A percentile compares a stretch with the other conserved stretches of the same genome.
Evolutionary conservation across 2,329 filamentous ascomycete genomes (phyloP).

Genomic region (Clonostachys solani): DNA sequence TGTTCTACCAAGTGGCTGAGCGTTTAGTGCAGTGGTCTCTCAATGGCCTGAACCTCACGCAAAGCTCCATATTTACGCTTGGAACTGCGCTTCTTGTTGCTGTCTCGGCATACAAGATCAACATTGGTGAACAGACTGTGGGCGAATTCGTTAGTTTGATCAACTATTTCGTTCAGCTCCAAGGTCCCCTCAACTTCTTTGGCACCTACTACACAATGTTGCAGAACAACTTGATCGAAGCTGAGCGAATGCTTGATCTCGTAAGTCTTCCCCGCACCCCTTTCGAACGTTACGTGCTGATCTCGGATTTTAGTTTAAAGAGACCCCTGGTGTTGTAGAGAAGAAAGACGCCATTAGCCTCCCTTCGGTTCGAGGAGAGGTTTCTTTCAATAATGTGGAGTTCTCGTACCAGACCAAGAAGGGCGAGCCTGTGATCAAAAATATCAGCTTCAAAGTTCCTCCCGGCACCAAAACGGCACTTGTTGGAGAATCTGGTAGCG

Average conservation of each 20-base stretch:
- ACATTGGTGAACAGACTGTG: constrained; percentile 44
- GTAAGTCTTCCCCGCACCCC: constrained; percentile 12
- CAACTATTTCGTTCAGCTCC: constrained; percentile 57
- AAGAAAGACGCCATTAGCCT: neutral
- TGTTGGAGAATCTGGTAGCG: constrained; percentile 39
- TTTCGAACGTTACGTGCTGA: neutral
- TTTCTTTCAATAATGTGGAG: constrained; percentile 34
- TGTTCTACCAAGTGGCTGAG: constrained; percentile 49
- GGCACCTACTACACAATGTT: constrained; percentile 41
- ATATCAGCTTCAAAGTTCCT: constrained; percentile 32
- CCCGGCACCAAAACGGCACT: constrained; percentile 41
- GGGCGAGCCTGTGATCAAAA: constrained; percentile 27
- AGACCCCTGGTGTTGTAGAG: neutral
- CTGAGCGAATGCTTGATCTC: constrained; percentile 38
- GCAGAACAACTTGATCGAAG: constrained; percentile 39
- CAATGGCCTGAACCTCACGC: constrained; percentile 56
- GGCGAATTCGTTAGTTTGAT: constrained; percentile 53
- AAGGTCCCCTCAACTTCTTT: constrained; percentile 59
- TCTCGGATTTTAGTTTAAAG: neutral
- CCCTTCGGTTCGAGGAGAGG: constrained; percentile 18
- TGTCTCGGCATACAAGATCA: constrained; percentile 59
- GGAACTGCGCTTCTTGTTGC: constrained; percentile 57
- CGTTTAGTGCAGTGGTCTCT: constrained; percentile 51
- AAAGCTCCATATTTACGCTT: constrained; percentile 60
- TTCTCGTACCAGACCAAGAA: constrained; percentile 36